Evolutionary conservation across 371 early-diverging fungal genomes (phyloP).

Genomic region (Nematocida parisii): DNA sequence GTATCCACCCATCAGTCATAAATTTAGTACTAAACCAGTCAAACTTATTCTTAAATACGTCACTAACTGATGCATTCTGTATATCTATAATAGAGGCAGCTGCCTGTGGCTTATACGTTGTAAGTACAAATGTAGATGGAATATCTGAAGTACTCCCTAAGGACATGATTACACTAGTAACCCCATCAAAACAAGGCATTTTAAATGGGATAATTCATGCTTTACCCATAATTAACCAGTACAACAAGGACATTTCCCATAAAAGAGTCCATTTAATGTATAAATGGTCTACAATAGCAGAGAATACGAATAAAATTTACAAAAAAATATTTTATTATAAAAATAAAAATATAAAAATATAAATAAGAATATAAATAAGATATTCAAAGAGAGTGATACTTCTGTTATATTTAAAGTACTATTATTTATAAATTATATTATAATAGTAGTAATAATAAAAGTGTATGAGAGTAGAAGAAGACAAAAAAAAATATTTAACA

Average conservation of each 20-base stretch:
- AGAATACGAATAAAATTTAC: constrained; percentile 52
- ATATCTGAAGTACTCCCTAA: constrained; percentile 91
- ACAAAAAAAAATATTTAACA: not conserved
- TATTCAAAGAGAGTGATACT: too few relatives aligned
- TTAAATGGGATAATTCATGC: constrained; percentile 40
- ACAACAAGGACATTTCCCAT: constrained; percentile 35
- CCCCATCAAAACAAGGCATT: constrained; percentile 81
- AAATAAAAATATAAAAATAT: not conserved
- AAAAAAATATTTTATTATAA: constrained; percentile 14
- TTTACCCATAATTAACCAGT: constrained; percentile 11
- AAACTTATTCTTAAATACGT: constrained; percentile 92
- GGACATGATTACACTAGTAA: constrained; percentile 85
- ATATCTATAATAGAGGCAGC: constrained; percentile 98
- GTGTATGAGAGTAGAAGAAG: constrained; percentile 4
- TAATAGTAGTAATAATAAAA: not conserved
- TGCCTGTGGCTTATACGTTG: constrained; percentile 81
- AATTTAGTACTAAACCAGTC: constrained; percentile 80
- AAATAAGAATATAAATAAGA: not conserved
- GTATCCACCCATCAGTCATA: constrained; percentile 80
- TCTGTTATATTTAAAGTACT: not conserved
- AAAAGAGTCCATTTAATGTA: constrained; percentile 45
- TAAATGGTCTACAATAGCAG: constrained; percentile 53
- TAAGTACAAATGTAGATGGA: constrained; percentile 94
- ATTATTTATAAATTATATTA: not conserved
- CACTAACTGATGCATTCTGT: constrained; percentile 96